Evolutionary conservation across 2,329 filamentous ascomycete species (phyloP).

Genomic region (Fusarium miscanthi): DNA sequence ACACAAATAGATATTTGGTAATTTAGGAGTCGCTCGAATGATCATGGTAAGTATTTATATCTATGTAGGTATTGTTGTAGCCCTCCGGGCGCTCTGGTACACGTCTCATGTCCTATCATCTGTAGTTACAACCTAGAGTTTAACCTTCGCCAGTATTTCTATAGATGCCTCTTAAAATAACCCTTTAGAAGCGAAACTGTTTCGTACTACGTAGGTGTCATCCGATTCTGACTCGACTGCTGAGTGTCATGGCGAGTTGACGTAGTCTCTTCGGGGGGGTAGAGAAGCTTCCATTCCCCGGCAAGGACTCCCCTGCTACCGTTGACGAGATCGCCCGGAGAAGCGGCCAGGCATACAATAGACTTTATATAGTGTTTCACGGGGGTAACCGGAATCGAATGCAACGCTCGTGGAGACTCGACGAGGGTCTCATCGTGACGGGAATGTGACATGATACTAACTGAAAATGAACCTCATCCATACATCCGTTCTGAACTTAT

Average conservation of each 20-base stretch:
- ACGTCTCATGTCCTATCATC: not conserved
- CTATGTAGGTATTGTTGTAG: too few species aligned
- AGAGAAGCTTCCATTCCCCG: not conserved
- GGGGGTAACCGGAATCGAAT: not conserved
- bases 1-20: not conserved
- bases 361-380: not conserved
- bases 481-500: fast-evolving
- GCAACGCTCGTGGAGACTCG: not conserved
- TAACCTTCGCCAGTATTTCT: not conserved
- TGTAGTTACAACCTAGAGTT: not conserved
- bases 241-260: not conserved
- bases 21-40: fast-evolving
- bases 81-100: not conserved
- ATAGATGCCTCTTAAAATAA: not conserved
- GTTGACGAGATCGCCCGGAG: not conserved
- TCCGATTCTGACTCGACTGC: not conserved
- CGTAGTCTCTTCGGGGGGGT: not conserved
- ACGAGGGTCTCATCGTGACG: fast-evolving
- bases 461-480: not conserved
- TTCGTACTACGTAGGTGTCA: not conserved
- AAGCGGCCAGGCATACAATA: not conserved
- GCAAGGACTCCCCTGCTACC: not conserved
- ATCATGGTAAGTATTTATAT: too few species aligned
- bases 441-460: fast-evolving
- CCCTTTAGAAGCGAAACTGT: fast-evolving